Evolutionary conservation across 192 early-diverging fungal species (phyloP).

Genomic region (Backusella macrospora): DNA sequence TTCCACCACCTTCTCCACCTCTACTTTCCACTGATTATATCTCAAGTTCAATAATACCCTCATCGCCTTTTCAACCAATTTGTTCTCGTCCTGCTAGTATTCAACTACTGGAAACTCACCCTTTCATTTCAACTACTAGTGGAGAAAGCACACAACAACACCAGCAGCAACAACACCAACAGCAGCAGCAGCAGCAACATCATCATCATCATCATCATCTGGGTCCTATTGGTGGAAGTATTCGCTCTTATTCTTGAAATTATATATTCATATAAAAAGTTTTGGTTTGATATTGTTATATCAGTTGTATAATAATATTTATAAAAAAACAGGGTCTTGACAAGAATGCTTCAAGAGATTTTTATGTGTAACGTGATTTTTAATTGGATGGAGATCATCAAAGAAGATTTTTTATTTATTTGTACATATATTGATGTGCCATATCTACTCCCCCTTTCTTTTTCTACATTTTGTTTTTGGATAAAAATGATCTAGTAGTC

Average conservation of each 20-base stretch:
- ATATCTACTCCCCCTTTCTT: no score
- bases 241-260: background rate
- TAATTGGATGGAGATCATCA: conserved; percentile 2
- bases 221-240: conserved; percentile 6
- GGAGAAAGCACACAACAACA: background rate
- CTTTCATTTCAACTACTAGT: conserved; percentile 15
- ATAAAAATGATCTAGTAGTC: no score
- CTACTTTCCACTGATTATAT: conserved; percentile 4
- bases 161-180: background rate
- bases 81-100: background rate
- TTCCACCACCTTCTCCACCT: background rate
- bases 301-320: background rate
- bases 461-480: no score
- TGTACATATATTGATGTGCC: background rate
- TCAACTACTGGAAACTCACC: conserved; percentile 17
- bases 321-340: background rate
- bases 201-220: background rate
- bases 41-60: conserved; percentile 21
- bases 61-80: background rate
- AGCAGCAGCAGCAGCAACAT: background rate
- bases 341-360: background rate
- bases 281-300: background rate
- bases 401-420: background rate
- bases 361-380: background rate
- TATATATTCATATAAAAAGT: background rate